Evolutionary conservation across 257 asterid genomes (phyloP).

Genomic region (Scutellaria galericulata): DNA sequence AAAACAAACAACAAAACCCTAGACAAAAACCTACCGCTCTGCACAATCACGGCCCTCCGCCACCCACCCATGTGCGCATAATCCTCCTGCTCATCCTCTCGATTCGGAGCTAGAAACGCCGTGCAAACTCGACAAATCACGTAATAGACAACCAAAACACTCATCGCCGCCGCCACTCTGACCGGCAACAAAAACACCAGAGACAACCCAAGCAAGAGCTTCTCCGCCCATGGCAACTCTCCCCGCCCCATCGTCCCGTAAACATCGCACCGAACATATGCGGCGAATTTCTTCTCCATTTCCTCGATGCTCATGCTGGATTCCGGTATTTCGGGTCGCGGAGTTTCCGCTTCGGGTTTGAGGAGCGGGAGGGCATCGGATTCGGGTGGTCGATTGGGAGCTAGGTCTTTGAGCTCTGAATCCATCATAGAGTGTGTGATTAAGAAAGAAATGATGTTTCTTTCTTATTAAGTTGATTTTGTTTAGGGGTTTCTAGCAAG

Average conservation of each 20-base stretch:
- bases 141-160: constrained; percentile 63
- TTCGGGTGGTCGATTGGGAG: constrained; percentile 43
- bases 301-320: constrained; percentile 54
- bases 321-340: constrained; percentile 13
- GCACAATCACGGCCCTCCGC: constrained; percentile 75
- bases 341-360: constrained; percentile 48
- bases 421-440: constrained; percentile 45
- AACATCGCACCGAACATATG: constrained; percentile 70
- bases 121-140: constrained; percentile 81
- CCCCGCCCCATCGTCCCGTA: constrained; percentile 87
- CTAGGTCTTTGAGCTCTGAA: constrained; percentile 63
- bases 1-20: constrained; percentile 70
- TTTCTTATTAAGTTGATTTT: not conserved
- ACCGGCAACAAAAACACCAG: constrained; percentile 64
- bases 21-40: constrained; percentile 66
- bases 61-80: constrained; percentile 92
- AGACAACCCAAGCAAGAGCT: constrained; percentile 65
- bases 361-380: constrained; percentile 67
- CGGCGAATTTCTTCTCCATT: constrained; percentile 69
- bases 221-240: constrained; percentile 68
- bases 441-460: constrained; percentile 4
- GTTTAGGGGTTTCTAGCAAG: constrained; percentile 21
- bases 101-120: constrained; percentile 60
- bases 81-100: constrained; percentile 89
- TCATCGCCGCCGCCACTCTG: constrained; percentile 50